phyloP scores from a whole-genome alignment of 306 rosid species.

The Ormosia emarginata region DNA sequence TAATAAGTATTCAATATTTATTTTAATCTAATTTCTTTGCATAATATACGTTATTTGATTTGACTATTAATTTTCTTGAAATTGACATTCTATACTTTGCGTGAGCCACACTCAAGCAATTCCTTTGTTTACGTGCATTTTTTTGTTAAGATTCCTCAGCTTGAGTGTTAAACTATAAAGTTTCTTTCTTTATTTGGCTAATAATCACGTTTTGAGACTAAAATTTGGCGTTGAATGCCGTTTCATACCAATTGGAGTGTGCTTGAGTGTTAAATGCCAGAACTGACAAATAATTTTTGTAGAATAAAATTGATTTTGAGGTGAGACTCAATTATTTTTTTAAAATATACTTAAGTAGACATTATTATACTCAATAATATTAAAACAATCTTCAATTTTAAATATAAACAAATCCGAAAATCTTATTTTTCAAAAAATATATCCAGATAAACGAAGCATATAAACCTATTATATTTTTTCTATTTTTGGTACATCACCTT shows the following conservation, averaged over 20 bases:
- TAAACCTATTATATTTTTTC: background rate
- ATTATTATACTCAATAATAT: no score
- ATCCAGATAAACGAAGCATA: background rate
- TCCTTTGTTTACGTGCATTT: background rate
- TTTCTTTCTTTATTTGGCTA: background rate
- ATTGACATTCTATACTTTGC: constrained; percentile 18
- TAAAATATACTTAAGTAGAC: no score
- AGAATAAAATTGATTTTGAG: no score
- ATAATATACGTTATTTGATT: background rate
- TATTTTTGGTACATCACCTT: background rate
- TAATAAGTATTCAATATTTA: no score
- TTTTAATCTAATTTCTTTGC: no score
- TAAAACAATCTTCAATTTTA: no score
- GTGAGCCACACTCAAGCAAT: background rate
- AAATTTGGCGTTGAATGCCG: background rate
- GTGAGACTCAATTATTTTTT: no score
- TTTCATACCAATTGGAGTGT: no score
- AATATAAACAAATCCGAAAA: background rate
- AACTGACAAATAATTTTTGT: background rate
- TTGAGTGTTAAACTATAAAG: background rate
- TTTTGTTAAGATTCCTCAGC: background rate
- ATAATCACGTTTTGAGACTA: background rate
- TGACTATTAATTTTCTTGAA: constrained; percentile 8
- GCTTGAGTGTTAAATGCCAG: background rate
- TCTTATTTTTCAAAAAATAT: background rate